Percentiles rank a stretch among this genome's conserved stretches.
Evolutionary conservation across 129 eudicot species (phyloP).

Genomic region (Apium graveolens): DNA sequence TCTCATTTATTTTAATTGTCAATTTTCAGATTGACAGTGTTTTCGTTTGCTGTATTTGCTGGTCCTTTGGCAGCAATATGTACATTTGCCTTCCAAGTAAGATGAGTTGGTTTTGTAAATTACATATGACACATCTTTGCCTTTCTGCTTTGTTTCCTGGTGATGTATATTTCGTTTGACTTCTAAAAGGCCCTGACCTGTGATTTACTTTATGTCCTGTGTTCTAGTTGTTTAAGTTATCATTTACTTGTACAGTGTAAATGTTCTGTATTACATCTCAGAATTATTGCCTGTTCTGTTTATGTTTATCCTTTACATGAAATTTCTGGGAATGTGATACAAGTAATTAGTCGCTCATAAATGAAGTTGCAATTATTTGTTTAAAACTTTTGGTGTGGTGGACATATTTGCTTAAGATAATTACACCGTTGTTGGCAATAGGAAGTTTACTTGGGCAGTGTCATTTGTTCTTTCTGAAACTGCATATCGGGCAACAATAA

Average conservation of each 20-base stretch:
- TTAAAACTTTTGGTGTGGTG: neutral
- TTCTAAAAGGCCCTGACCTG: neutral
- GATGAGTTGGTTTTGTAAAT: constrained; percentile 10
- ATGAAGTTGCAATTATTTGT: neutral
- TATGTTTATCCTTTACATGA: neutral
- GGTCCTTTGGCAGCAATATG: constrained; percentile 52
- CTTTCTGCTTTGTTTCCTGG: neutral
- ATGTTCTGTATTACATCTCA: neutral
- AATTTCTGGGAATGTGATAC: neutral
- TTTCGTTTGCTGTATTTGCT: constrained; percentile 47
- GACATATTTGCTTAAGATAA: neutral
- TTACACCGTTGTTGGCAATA: neutral
- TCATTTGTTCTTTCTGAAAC: neutral
- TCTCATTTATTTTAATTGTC: neutral
- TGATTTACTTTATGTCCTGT: neutral
- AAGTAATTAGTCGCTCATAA: neutral
- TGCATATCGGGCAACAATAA: neutral
- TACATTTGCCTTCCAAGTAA: constrained; percentile 49
- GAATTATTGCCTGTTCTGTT: neutral
- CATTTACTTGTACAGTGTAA: neutral
- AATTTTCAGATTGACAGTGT: constrained; percentile 52
- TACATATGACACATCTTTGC: neutral
- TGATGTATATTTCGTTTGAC: neutral
- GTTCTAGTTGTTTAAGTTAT: neutral
- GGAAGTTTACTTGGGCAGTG: neutral